Conservation (phyloP, 1,284 basidiomycete genomes). For the Leccinum pallidistipes region DNA sequence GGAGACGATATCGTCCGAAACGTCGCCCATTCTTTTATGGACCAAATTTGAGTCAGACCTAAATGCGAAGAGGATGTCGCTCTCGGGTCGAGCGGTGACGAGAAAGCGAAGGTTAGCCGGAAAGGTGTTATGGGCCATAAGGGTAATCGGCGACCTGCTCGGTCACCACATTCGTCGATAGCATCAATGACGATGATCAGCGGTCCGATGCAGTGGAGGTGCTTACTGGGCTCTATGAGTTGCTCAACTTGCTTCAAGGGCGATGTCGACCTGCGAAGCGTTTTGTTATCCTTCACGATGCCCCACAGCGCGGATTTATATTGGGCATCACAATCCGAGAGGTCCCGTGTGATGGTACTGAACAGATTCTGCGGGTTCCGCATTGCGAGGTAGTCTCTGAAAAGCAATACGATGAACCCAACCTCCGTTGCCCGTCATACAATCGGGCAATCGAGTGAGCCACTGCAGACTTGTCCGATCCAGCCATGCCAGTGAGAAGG, state of each 20-base stretch:
- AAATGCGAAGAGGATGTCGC: no score
- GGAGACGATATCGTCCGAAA: no score
- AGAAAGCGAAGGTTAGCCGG: no score
- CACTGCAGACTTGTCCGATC: neutral
- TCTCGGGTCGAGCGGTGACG: no score
- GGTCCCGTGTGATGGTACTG: neutral
- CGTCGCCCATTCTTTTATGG: no score
- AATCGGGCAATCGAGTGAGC: neutral
- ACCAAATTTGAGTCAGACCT: no score
- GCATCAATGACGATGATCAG: neutral
- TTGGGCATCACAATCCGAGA: neutral
- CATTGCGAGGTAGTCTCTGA: neutral
- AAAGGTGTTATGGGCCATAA: no score
- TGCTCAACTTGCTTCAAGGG: neutral
- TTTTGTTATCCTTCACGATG: neutral
- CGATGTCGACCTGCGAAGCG: neutral
- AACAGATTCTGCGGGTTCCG: neutral
- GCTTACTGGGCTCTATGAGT: neutral
- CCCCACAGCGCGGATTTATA: neutral
- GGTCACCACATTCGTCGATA: no score
- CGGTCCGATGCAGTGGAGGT: neutral
- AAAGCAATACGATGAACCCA: neutral
- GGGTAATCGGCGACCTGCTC: no score
- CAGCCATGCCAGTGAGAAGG: neutral
- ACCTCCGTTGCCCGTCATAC: neutral